Evolutionary conservation across 1,284 basidiomycete genomes (phyloP), one percentile per base, ranked within the genome.

Genomic region (Marasmius fiardii): DNA sequence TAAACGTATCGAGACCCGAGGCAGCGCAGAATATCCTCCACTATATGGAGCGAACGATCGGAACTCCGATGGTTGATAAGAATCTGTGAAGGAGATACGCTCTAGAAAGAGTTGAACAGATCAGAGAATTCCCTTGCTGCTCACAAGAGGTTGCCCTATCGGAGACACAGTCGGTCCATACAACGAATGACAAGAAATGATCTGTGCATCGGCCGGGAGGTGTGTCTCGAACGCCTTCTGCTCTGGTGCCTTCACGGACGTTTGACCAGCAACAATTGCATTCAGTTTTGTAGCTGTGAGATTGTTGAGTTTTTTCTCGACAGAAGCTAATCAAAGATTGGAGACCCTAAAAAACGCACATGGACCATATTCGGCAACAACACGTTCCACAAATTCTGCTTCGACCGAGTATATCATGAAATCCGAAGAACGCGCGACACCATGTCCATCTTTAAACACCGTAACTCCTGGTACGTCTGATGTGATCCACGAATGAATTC

Each of bases 181-280:
- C 39, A 99, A 74, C 18, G 95, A 98, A 72, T 99, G 96, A 58
- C 94, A 86, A 0, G 94, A 97, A 45, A 98, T 84, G 63, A 99
- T 95, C 63, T 90, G 81, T 14, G 92, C 87, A 65, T 99, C 96
- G 6, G 74, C 61, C 0, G 96, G 97, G 0, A 98, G 84, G 66
- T 93, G 81, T 53, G 84, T 84, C 61, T 99, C 95, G 67, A 99
- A 99, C 0, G 97, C 96, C 0, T 71, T 81, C 61, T 83, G 86
- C 69, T 99, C 96, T 0, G 97, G 97, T 0, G 94, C 92, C 71
- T 99, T 99, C 56, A 98, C 96, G 0, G 93, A 95, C 0, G 96
- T 98, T 72, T 99, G 96, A 0, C 94, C 96, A 0, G 93, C 86
- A 6, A 99, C 95, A 51, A 98, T 88, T 1, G 96, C 92, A 20